Conservation (phyloP, 1,284 basidiomycete species). For the Anthracocystis walkeri region DNA sequence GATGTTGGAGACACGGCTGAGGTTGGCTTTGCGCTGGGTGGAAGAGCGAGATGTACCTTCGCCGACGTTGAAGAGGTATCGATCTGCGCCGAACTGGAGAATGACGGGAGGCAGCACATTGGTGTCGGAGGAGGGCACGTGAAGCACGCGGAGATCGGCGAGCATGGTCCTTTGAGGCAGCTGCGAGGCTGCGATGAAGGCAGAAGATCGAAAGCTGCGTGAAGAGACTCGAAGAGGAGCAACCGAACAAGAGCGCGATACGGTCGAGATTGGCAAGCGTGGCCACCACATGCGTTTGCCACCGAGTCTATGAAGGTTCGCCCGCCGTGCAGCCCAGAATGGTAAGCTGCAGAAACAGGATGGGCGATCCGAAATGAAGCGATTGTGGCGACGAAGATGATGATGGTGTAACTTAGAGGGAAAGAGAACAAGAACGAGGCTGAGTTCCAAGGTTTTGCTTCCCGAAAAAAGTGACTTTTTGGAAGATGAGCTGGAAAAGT, state of each 20-base stretch:
- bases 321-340: not conserved
- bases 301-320: not conserved
- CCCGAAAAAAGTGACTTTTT: not conserved
- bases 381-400: not conserved
- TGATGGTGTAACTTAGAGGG: no score
- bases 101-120: conserved; percentile 84
- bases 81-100: conserved; percentile 79
- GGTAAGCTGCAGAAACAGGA: not conserved
- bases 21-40: conserved; percentile 76
- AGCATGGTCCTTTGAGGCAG: conserved; percentile 25
- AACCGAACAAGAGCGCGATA: conserved; percentile 4
- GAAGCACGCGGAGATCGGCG: conserved; percentile 57
- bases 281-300: conserved; percentile 34
- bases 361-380: not conserved
- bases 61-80: conserved; percentile 87
- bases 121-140: conserved; percentile 71
- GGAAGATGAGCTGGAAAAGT: conserved; percentile 2
- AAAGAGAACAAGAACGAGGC: not conserved
- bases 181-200: not conserved
- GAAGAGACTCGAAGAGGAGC: not conserved
- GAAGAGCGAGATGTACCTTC: conserved; percentile 83
- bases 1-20: conserved; percentile 77
- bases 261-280: conserved; percentile 3
- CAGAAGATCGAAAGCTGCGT: conserved; percentile 13
- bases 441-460: not conserved